Evolutionary conservation across 805 yeast species (phyloP), one percentile per base, ranked within the genome.

Genomic region (Schwanniomyces yamadae): DNA sequence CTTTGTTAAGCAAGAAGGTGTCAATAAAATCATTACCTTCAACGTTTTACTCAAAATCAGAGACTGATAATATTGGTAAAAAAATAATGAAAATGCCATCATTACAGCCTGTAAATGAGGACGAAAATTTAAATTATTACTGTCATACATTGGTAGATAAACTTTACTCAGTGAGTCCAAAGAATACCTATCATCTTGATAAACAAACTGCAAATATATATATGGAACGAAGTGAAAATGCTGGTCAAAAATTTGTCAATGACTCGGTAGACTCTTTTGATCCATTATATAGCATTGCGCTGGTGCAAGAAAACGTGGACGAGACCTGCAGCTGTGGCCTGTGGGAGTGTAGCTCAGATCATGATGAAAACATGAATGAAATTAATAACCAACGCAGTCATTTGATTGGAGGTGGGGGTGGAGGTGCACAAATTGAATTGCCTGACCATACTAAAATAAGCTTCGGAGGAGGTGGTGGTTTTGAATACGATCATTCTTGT

Each of bases 121-220:
- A 12, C 15, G 23, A 15, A 11, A 13, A 10, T 21, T 13, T 5
- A 7, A 8, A 16, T 14, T 5, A 28, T 11, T 49, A 61, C 6
- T 50, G 55, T 34, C 48, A 48, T 27, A 46, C 50, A 13, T 37
- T 61, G 33, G 57, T 61, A n/a, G 71, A 66, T 31, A 58, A 55
- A 34, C 44, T 64, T 19, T 66, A 63, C 40, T 60, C 71, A 1
- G 64, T 67, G 5, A 63, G 70, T 3, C 73, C 73, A 0, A 63
- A 52, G 31, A 64, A 67, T 39, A 66, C 73, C 0, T 55, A 52
- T 34, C 63, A 66, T 44, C 46, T 62, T 27, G 51, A 59, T 31
- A 47, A 48, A 14, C 59, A 54, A 14, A 23, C 37, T 5, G 32
- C 25, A 3, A 19, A 23, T 21, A 28, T 23, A 27, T 15, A 9